These are phyloP conservation scores for Melampsora larici-populina DNA, from an alignment of 1,284 basidiomycete genomes.

Conservation along the genomic window DNA sequence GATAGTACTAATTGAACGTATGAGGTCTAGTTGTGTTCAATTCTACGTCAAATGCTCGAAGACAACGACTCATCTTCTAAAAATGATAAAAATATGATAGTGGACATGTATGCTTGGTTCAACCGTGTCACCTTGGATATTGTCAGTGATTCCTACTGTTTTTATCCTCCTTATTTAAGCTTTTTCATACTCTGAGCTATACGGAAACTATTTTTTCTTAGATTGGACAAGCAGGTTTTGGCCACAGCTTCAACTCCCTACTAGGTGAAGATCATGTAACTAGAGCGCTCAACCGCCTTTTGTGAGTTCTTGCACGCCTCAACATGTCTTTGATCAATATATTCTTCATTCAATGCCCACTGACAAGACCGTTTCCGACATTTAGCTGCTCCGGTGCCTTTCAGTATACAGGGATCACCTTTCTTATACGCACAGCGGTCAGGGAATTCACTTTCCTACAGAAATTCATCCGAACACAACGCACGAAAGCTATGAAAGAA, in stretches of 20 bases:
- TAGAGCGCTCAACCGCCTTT: background rate
- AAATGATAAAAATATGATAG: background rate
- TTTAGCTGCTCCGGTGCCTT: background rate
- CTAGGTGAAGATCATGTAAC: constrained; percentile 9
- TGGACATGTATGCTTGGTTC: constrained; percentile 9
- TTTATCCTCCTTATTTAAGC: too few relatives aligned
- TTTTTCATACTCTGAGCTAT: background rate
- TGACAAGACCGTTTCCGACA: background rate
- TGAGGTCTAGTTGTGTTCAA: background rate
- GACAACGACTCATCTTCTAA: background rate
- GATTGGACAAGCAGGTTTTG: constrained; percentile 41
- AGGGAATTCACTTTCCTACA: background rate
- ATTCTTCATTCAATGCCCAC: background rate
- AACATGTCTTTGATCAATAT: background rate
- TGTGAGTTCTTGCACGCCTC: background rate
- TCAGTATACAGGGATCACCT: background rate
- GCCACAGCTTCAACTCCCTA: constrained; percentile 1
- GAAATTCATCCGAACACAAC: background rate
- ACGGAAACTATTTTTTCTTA: background rate
- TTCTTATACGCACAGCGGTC: background rate
- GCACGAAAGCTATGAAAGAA: background rate
- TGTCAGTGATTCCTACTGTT: background rate
- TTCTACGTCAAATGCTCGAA: background rate
- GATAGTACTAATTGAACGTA: background rate
- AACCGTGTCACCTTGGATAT: constrained; percentile 7